A percentile compares a stretch with the other conserved stretches of the same genome.
These are phyloP conservation scores for Sporothrix globosa DNA, from an alignment of 2,329 filamentous ascomycete genomes.

Conservation along the genomic window DNA sequence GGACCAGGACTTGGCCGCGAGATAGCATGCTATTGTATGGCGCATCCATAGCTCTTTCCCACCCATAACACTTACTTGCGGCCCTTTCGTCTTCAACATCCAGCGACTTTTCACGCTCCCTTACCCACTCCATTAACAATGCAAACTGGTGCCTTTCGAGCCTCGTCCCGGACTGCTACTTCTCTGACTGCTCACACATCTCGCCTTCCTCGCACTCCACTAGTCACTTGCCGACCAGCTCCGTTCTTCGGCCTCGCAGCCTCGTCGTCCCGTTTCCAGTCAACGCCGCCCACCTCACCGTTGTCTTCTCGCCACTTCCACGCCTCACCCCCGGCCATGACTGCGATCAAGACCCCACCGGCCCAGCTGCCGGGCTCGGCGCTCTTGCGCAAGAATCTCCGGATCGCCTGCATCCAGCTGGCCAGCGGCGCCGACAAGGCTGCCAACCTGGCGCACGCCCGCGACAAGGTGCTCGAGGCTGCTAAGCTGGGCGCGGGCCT, in stretches of 20 bases:
- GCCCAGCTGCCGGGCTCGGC: conserved; percentile 37
- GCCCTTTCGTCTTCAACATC: not conserved
- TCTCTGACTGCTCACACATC: not conserved
- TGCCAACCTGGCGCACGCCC: conserved; percentile 79
- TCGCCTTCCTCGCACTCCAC: not conserved
- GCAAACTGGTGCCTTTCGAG: conserved; percentile 16
- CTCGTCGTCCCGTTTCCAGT: not conserved
- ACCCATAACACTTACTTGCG: not conserved
- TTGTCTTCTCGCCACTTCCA: conserved; percentile 11
- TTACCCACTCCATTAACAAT: not conserved
- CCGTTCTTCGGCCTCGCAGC: not conserved
- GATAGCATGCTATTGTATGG: conserved; percentile 3
- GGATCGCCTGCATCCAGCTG: conserved; percentile 80
- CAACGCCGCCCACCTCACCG: too few species aligned
- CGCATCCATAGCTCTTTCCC: conserved; percentile 14
- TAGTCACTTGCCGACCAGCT: not conserved
- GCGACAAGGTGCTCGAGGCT: conserved; percentile 80
- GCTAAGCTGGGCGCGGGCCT: conserved; percentile 76
- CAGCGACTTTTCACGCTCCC: not conserved
- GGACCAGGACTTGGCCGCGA: not conserved
- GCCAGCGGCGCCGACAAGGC: conserved; percentile 81
- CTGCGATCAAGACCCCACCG: not conserved
- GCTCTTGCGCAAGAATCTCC: conserved; percentile 74
- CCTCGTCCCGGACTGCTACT: not conserved
- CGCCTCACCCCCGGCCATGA: not conserved